These are phyloP conservation scores for Neurospora sp. DNA, from an alignment of 2,329 filamentous ascomycete species.

Conservation along the genomic window DNA sequence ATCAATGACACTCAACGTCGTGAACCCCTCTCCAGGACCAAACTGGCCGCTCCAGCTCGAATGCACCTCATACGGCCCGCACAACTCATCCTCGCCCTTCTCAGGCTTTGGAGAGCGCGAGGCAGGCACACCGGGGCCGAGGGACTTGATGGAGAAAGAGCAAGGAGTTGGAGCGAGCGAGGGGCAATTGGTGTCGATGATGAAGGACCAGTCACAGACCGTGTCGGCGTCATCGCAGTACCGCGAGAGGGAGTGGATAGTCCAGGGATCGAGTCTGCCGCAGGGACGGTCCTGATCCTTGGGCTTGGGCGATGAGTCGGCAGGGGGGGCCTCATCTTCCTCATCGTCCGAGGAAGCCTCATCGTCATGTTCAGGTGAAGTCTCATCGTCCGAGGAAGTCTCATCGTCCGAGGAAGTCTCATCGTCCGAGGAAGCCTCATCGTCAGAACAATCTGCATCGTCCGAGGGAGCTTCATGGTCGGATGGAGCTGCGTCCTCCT, in stretches of 20 bases:
- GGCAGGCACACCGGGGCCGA: slow-evolving; percentile 15
- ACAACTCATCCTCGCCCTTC: slow-evolving; percentile 3
- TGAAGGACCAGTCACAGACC: slow-evolving; percentile 31
- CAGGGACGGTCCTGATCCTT: background rate
- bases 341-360: background rate
- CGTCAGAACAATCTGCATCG: background rate
- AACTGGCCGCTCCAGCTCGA: slow-evolving; percentile 28
- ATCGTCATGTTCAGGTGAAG: background rate
- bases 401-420: background rate
- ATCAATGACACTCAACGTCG: slow-evolving; percentile 26
- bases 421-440: background rate
- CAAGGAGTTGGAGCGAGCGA: slow-evolving; percentile 23
- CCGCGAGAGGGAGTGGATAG: slow-evolving; percentile 27
- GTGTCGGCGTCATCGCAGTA: slow-evolving; percentile 29
- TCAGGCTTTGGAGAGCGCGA: slow-evolving; percentile 18
- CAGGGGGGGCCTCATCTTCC: slow-evolving; percentile 18
- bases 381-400: background rate
- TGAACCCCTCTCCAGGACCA: slow-evolving; percentile 25
- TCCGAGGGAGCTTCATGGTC: background rate
- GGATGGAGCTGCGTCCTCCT: background rate
- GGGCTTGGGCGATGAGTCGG: background rate
- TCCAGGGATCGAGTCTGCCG: slow-evolving; percentile 24
- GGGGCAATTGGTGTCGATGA: slow-evolving; percentile 25
- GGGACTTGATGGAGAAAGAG: slow-evolving; percentile 22
- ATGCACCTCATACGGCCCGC: slow-evolving; percentile 24